These are phyloP conservation scores for Gloeostereum incarnatum DNA, from an alignment of 768 basidiomycete genomes.

Conservation along the genomic window DNA sequence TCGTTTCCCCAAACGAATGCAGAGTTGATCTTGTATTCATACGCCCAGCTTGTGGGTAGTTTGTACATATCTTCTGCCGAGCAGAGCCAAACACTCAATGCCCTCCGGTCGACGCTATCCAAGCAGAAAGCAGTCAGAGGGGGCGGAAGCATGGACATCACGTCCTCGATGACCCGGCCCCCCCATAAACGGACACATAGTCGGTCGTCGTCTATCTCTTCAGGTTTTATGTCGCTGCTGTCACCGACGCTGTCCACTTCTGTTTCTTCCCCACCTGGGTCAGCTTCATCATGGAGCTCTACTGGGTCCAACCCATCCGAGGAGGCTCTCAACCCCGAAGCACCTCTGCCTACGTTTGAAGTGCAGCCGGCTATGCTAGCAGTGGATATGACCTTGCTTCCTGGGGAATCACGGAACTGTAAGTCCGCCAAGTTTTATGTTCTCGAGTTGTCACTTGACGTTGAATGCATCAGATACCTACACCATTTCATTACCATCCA, in stretches of 20 bases:
- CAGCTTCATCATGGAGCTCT: slow-evolving; percentile 1
- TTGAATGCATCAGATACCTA: slow-evolving; percentile 62
- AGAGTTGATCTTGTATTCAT: slow-evolving; percentile 77
- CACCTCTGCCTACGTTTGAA: slow-evolving; percentile 77
- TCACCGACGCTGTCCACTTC: slow-evolving; percentile 25
- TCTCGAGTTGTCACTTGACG: background rate
- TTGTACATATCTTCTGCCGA: slow-evolving; percentile 34
- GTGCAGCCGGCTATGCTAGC: slow-evolving; percentile 82
- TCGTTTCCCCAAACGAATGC: slow-evolving; percentile 39
- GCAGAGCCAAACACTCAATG: slow-evolving; percentile 24
- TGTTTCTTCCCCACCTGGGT: slow-evolving; percentile 11
- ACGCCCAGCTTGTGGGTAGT: slow-evolving; percentile 70
- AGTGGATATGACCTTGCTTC: slow-evolving; percentile 72
- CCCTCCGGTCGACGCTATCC: slow-evolving; percentile 39
- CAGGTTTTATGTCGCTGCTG: slow-evolving; percentile 40
- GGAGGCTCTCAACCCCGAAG: slow-evolving; percentile 50
- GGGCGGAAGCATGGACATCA: slow-evolving; percentile 78
- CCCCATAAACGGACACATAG: slow-evolving; percentile 27
- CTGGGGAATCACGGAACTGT: slow-evolving; percentile 86
- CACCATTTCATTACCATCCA: slow-evolving; percentile 61
- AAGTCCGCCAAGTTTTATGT: slow-evolving; percentile 19
- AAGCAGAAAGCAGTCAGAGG: slow-evolving; percentile 42
- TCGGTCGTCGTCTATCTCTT: slow-evolving; percentile 43
- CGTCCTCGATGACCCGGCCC: slow-evolving; percentile 25
- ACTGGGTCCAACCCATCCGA: slow-evolving; percentile 20